phyloP scores from a whole-genome alignment of 257 asterid species.

The Eucommia ulmoides region DNA sequence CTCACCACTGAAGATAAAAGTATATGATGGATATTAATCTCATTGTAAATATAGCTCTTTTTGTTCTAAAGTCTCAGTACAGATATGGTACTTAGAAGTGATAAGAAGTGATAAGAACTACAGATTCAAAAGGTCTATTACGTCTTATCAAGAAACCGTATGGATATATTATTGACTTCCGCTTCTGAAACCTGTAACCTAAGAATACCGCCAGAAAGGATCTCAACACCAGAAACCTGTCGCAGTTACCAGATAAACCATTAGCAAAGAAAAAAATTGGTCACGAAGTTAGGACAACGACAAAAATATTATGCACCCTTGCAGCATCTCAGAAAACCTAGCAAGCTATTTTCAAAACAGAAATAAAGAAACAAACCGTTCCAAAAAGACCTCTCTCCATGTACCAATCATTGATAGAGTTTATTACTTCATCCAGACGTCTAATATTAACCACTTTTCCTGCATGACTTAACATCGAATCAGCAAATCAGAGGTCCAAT shows the following conservation, averaged over 20 bases:
- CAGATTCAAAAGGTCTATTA: slow-evolving; percentile 20
- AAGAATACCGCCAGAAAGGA: slow-evolving; percentile 92
- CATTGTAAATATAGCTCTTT: too few species aligned
- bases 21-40: slow-evolving; percentile 10
- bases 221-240: slow-evolving; percentile 91
- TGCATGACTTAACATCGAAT: slow-evolving; percentile 55
- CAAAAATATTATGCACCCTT: neutral
- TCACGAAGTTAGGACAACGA: neutral
- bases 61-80: too few species aligned
- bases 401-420: slow-evolving; percentile 93
- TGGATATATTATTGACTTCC: slow-evolving; percentile 73
- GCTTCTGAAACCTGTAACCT: slow-evolving; percentile 92
- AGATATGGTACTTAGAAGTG: neutral
- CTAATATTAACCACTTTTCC: slow-evolving; percentile 91
- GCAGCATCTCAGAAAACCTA: neutral
- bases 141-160: slow-evolving; percentile 93
- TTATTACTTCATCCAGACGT: slow-evolving; percentile 77
- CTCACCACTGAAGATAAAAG: slow-evolving; percentile 58
- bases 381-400: slow-evolving; percentile 98
- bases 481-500: slow-evolving; percentile 22
- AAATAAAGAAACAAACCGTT: slow-evolving; percentile 48
- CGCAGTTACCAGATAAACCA: slow-evolving; percentile 3
- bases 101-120: too few species aligned
- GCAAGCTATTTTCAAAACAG: too few species aligned
- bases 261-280: neutral